phyloP scores from a whole-genome alignment of 2,329 filamentous ascomycete species.

The Hypomyces rosellus region DNA sequence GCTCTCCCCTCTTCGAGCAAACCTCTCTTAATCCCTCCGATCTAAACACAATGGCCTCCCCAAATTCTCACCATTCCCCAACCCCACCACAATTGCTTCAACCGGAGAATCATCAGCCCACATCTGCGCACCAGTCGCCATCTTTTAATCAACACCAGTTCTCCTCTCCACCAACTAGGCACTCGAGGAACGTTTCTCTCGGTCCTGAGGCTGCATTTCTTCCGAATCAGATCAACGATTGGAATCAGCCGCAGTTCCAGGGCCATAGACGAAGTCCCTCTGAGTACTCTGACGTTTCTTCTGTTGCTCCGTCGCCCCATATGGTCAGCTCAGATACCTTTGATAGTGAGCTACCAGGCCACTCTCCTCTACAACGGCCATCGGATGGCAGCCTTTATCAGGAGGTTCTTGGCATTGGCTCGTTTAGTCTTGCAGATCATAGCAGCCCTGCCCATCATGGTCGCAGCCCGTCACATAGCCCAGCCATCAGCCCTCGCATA shows the following conservation, averaged over 20 bases:
- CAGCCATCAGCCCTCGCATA: constrained; percentile 59
- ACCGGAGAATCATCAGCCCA: constrained; percentile 39
- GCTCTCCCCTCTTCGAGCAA: constrained; percentile 54
- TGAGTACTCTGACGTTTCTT: constrained; percentile 89
- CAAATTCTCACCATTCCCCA: constrained; percentile 50
- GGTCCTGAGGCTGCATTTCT: constrained; percentile 53
- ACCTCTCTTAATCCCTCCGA: constrained; percentile 39
- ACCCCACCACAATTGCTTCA: constrained; percentile 51
- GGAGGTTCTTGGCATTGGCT: constrained; percentile 69
- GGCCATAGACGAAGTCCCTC: constrained; percentile 79
- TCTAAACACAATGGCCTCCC: constrained; percentile 48
- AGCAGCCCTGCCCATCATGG: constrained; percentile 62
- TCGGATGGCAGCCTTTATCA: constrained; percentile 69
- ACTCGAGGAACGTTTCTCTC: constrained; percentile 52
- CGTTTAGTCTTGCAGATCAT: constrained; percentile 72
- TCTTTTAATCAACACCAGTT: constrained; percentile 52
- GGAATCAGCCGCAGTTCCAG: constrained; percentile 60
- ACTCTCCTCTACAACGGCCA: constrained; percentile 74
- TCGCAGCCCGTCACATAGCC: constrained; percentile 72
- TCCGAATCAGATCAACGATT: constrained; percentile 45
- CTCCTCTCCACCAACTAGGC: constrained; percentile 40
- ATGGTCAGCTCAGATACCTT: constrained; percentile 72
- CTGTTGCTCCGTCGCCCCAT: constrained; percentile 77
- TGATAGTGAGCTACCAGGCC: constrained; percentile 61
- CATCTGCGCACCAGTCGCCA: constrained; percentile 50